Base-by-base conservation (phyloP, 352 stramenopile species). In the Phytophthora pinifolia region DNA sequence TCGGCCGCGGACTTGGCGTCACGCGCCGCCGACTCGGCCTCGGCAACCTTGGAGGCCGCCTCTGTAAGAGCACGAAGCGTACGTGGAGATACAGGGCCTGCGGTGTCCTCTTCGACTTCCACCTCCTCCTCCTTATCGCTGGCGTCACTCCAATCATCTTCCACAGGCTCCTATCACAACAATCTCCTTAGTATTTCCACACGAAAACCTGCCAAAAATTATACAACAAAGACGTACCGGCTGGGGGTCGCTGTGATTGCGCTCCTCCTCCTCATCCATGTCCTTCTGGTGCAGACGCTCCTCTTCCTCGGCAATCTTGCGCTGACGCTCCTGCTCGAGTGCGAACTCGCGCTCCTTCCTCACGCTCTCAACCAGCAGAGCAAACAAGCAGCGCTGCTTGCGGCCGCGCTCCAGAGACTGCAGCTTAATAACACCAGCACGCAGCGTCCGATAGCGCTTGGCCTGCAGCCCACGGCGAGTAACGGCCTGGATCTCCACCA, bases 131-230 rank as follows among this genome's bases (percentile, higher is more conserved):
- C 72, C 59, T 83, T 86, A 31, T 89, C 77, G 32, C 77, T 86
- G 20, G 76, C 74, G 33, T 87, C 79, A 72, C 76, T 88, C 77
- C 75, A 90, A 66, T 88, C 79, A 67, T 90, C 76, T 71, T 90
- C 77, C 64, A 90, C 77, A 77, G 77, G 77, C 75, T 90, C 79
- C 79, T 89, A 36, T 70, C 65, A 83, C 65, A 62, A 70, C 70
- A 67, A 68, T 59, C 65, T 73, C 79, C 79, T 86, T 81, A 89
- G 76, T 79, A 70, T 27, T 27, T 2, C 22, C 22, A 27, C 22
- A 27, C 4, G 22, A 27, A 27, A 27, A 27, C 22, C 22, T 27
- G 22, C 3, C 22, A 27, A 27, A 27, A 27, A 0, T 9, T 27
- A 46, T 18, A 15, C 27, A 54, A n/a, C 18, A 54, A 6, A 52